Base-by-base conservation (phyloP, 805 yeast genomes). In the Wickerhamomyces queroliae region DNA sequence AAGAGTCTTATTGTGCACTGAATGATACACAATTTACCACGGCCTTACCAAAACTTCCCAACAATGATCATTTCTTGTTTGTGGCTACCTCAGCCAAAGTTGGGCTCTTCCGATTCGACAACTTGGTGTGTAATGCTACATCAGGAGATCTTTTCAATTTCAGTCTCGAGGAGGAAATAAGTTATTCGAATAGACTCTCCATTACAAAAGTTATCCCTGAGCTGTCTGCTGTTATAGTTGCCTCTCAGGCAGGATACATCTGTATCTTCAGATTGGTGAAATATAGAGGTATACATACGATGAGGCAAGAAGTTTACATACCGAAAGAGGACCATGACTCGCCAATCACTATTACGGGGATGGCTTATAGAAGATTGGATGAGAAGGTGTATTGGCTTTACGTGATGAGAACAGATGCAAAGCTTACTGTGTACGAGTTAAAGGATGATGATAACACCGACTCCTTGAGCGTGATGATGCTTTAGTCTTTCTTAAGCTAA, bases 101-200 rank as follows among this genome's bases (percentile, higher is more conserved):
- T 12, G 79, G 72, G 0, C 51, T 78, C 20, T 70, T 74, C 46
- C 58, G 69, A 20, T 61, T 62, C 1, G 69, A 70, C 36, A 61
- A 66, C 10, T 57, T 78, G 18, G 62, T 70, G 26, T 74, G 80
- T 49, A 69, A 65, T 46, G 66, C 75, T 5, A 65, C 75, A 1
- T 68, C 76, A 1, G 55, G 64, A 4, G 53, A 63, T 18, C 51
- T 74, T 2, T 76, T 73, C 48, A 62, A 63, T 15, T 50, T 66
- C 44, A 50, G 52, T 7, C 12, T 42, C 6, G 20, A 30, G 30
- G 52, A 48, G 8, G 47, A 45, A 5, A 9, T 38, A 21, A 39
- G 26, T 12, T 35, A 37, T 22, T 42, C 45, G 13, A 57, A 61
- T 36, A 41, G 66, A 30, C 28, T 63, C 22, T 55, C 56, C 15